These are phyloP conservation scores for Biscogniauxia mediterranea DNA, from an alignment of 2,329 filamentous ascomycete genomes.

Conservation along the genomic window DNA sequence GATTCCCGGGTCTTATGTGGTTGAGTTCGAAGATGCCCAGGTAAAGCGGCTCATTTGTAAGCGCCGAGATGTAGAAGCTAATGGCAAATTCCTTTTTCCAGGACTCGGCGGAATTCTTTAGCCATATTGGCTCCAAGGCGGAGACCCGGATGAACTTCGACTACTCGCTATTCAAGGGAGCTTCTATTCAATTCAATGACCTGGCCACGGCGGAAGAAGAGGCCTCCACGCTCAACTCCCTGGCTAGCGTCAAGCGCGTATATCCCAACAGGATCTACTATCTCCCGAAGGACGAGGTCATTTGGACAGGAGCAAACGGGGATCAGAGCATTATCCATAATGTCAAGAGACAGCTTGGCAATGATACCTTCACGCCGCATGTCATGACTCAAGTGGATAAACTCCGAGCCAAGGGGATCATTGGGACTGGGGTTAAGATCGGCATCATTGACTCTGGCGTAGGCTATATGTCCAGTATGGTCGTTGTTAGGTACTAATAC, in stretches of 20 bases:
- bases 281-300: slow-evolving; percentile 44
- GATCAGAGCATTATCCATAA: slow-evolving; percentile 25
- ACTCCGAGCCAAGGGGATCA: slow-evolving; percentile 46
- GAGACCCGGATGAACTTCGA: slow-evolving; percentile 47
- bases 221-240: slow-evolving; percentile 39
- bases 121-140: slow-evolving; percentile 39
- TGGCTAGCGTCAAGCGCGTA: slow-evolving; percentile 47
- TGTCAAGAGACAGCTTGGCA: slow-evolving; percentile 34
- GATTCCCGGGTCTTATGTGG: slow-evolving; percentile 50
- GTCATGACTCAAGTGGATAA: slow-evolving; percentile 57
- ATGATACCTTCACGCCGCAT: slow-evolving; percentile 48
- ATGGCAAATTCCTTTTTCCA: slow-evolving; percentile 17
- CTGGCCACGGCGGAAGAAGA: slow-evolving; percentile 42
- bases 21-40: slow-evolving; percentile 51
- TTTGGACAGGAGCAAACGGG: slow-evolving; percentile 40
- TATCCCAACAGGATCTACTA: slow-evolving; percentile 48
- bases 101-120: slow-evolving; percentile 42
- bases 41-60: slow-evolving; percentile 34
- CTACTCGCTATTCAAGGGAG: slow-evolving; percentile 53
- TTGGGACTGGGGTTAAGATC: slow-evolving; percentile 52
- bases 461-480: slow-evolving; percentile 27
- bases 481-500: slow-evolving; percentile 14
- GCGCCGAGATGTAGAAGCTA: slow-evolving; percentile 2
- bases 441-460: slow-evolving; percentile 55
- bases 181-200: slow-evolving; percentile 52